These are phyloP conservation scores for Chlorencoelia australis DNA, from an alignment of 2,329 filamentous ascomycete genomes.

Conservation along the genomic window DNA sequence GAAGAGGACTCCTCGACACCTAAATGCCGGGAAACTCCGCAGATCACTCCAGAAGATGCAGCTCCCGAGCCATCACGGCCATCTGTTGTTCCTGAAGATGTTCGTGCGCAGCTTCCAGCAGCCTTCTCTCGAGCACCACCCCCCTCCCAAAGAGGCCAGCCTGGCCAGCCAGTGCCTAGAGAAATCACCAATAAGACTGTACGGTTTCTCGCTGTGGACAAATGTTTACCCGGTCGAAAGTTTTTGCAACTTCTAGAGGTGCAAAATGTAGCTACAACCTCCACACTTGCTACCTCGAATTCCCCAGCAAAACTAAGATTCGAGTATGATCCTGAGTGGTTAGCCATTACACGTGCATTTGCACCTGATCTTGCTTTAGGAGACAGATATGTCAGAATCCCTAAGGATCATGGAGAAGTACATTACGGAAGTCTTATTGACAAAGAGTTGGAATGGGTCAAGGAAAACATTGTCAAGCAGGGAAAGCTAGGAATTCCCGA, in stretches of 20 bases:
- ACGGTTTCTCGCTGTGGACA: slow-evolving; percentile 82
- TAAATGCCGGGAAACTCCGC: background rate
- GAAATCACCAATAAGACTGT: slow-evolving; percentile 71
- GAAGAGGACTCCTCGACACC: slow-evolving; percentile 30
- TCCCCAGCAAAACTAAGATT: slow-evolving; percentile 18
- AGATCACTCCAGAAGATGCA: slow-evolving; percentile 16
- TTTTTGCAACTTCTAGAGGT: slow-evolving; percentile 74
- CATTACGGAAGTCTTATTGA: slow-evolving; percentile 60
- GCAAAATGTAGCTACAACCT: slow-evolving; percentile 30
- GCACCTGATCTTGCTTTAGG: slow-evolving; percentile 55
- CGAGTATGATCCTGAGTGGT: slow-evolving; percentile 84
- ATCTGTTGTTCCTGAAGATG: slow-evolving; percentile 43
- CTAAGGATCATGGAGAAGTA: slow-evolving; percentile 56
- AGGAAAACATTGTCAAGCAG: slow-evolving; percentile 57
- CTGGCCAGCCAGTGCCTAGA: slow-evolving; percentile 55
- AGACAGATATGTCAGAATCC: slow-evolving; percentile 40
- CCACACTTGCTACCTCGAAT: slow-evolving; percentile 9
- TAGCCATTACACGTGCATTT: slow-evolving; percentile 83
- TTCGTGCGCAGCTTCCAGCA: slow-evolving; percentile 66
- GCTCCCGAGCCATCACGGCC: slow-evolving; percentile 9
- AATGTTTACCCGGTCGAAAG: slow-evolving; percentile 69
- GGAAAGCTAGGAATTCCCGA: slow-evolving; percentile 60
- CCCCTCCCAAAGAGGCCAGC: slow-evolving; percentile 29
- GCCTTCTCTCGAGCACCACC: slow-evolving; percentile 49
- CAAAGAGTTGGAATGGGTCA: slow-evolving; percentile 66